Base-by-base conservation (phyloP, 176 grass and related monocot genomes). In the Stipa capillata region DNA sequence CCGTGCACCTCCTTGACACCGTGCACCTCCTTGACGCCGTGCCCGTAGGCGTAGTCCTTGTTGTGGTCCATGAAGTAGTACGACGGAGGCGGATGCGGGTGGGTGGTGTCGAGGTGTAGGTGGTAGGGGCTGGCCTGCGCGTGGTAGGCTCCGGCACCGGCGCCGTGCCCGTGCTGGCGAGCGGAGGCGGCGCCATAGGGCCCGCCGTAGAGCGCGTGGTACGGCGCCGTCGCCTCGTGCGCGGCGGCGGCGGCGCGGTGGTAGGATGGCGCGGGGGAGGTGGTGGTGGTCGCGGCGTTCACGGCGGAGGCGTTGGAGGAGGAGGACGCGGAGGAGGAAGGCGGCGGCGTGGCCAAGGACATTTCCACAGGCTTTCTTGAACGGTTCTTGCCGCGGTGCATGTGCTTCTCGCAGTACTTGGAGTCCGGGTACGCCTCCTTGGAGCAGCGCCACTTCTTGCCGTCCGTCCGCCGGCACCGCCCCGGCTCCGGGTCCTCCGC, bases 281-380 rank as follows among this genome's bases (percentile, higher is more conserved):
- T 20, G 55, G 81, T 79, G 2, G 83, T 35, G 24, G 87, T 12
- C 28, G 70, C 42, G 33, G n/a, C 44, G 13, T 55, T 57, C 76
- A 73, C 65, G 44, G 75, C 50, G 18, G 86, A 39, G 32, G 74
- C 45, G 65, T 61, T 58, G 3, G 86, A 16, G 23, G 89, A 58
- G n/a, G n/a, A n/a, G 4, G 91, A 39, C 4, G 79, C 44, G 29
- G 84, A 42, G 34, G 85, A 58, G 59, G 85, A n/a, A n/a, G n/a
- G n/a, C n/a, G n/a, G 44, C 52, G 72, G 68, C 56, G 84, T 87
- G 85, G 89, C 86, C 65, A 94, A 86, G 87, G 89, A 90, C 91
- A 97, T 94, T 97, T 94, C 94, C 94, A 97, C 94, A 94, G 94
- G 89, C 94, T 97, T 97, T 97, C 94, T 97, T 97, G 94, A 97